Evolutionary conservation across 805 yeast species (phyloP), one percentile per base, ranked within the genome.

Genomic region (Cyberlindnera bimundalis): DNA sequence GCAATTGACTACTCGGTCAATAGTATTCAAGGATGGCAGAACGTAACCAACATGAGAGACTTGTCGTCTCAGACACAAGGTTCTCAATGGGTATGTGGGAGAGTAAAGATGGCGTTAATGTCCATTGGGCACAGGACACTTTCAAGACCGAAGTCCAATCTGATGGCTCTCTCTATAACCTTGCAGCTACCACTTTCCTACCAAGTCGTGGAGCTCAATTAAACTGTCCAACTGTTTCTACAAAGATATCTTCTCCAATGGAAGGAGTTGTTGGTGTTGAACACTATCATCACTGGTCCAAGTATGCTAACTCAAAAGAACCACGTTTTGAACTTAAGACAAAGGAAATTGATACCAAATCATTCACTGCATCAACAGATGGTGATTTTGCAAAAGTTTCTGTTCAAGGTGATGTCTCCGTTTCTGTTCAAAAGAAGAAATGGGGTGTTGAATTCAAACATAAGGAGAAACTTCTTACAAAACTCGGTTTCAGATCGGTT

Each of bases 51-150:
- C 23, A 36, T 13, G 49, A 50, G 37, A 37, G 54, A 24, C 36
- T 42, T 29, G 39, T 48, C 25, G 33, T 26, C 2, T 30, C 43
- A 2, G 55, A 51, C 32, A 51, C 53, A 25, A 27, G 41, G 14
- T 51, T 51, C 39, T 40, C 50, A 10, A 35, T 47, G 35, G 55
- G 55, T 2, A 51, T 51, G 55, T 51, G 55, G 55, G 55, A 48
- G 40, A 9, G 23, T n/a, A 47, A 46, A 20, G 47, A 46, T 9
- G 51, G 47, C 16, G 53, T 51, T 32, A 38, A 35, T 13, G 37
- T 51, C 29, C 40, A 39, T 19, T 51, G 53, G 53, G 55, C 55
- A 5, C 48, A 46, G 27, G 43, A 41, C 32, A 27, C 51, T 2
- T 48, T 43, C 48, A 51, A 51, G 35, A 48, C 51, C 3, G 43